Evolutionary conservation across 2,329 filamentous ascomycete species (phyloP), one percentile per base, ranked within the genome.

Genomic region (Dactylella cylindrospora): DNA sequence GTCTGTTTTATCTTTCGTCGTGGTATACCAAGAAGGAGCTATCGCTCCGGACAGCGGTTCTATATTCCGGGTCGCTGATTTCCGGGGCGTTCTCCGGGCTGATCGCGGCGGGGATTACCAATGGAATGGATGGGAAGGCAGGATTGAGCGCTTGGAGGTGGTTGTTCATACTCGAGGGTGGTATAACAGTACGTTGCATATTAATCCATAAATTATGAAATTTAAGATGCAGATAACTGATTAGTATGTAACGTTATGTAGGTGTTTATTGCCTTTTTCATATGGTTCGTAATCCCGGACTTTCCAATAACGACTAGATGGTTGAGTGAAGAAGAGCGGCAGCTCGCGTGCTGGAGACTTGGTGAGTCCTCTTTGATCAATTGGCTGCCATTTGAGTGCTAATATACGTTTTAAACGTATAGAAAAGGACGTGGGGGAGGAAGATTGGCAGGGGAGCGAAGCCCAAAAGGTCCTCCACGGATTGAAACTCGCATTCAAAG

Each of bases 71-170:
- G 0, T 82, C 82, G 0, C 75, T 88, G 22, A 79, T 89, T 15
- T 84, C 83, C 0, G 84, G 84, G 3, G 85, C 85, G 1, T 88
- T 89, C 68, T 85, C 84, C 0, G 85, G 84, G 1, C 72, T 84
- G 6, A 79, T 84, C 29, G 77, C 80, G 1, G 80, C 80, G 0
- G 82, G 84, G 5, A 86, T 90, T 50, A 82, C 80, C 0, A 74
- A 75, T n/a, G 80, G 84, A 43, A 79, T 90, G 76, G 77, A 85
- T 59, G 77, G 80, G 1, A 72, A 72, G 0, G 73, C 72, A 5
- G 84, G 83, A 0, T 73, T 84, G 2, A 72, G 76, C 2, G 82
- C 82, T 3, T 88, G 79, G 84, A 75, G 82, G 9, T 84, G 80
- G 79, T 73, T 86, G 0, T 86, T 86, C 72, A 82, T 88, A 49